Evolutionary conservation across 129 eudicot species (phyloP).

Genomic region (Flaveria robusta): DNA sequence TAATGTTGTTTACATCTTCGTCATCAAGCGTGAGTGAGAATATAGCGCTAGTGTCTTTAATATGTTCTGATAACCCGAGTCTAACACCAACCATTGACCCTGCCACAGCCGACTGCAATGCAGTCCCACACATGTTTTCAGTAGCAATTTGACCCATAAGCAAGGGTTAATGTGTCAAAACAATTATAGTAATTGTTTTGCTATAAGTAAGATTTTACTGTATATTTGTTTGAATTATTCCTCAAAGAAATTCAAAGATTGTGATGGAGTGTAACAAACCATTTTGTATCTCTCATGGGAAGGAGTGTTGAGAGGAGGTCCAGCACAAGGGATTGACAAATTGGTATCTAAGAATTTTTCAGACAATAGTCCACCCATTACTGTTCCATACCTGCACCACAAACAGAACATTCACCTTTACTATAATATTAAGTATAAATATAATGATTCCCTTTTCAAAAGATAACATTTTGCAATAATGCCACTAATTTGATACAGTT

Average conservation of each 20-base stretch:
- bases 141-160: background rate
- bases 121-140: background rate
- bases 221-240: background rate
- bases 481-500: background rate
- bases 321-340: constrained; percentile 87
- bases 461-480: background rate
- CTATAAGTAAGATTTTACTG: too few species aligned
- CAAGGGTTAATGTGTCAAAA: background rate
- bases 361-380: constrained; percentile 97
- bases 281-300: constrained; percentile 96
- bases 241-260: background rate
- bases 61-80: constrained; percentile 88
- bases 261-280: constrained; percentile 40
- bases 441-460: background rate
- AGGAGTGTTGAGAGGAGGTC: constrained; percentile 95
- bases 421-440: background rate
- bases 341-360: constrained; percentile 96
- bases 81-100: constrained; percentile 96
- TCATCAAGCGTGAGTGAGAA: constrained; percentile 82
- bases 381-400: constrained; percentile 87
- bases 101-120: constrained; percentile 77
- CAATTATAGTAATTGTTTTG: too few species aligned
- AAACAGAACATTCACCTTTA: constrained; percentile 16
- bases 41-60: constrained; percentile 66
- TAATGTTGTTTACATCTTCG: constrained; percentile 67